A percentile compares a stretch with the other conserved stretches of the same genome.
Conservation (phyloP, 495 filamentous ascomycete genomes). For the Massariosphaeria phaeospora region DNA sequence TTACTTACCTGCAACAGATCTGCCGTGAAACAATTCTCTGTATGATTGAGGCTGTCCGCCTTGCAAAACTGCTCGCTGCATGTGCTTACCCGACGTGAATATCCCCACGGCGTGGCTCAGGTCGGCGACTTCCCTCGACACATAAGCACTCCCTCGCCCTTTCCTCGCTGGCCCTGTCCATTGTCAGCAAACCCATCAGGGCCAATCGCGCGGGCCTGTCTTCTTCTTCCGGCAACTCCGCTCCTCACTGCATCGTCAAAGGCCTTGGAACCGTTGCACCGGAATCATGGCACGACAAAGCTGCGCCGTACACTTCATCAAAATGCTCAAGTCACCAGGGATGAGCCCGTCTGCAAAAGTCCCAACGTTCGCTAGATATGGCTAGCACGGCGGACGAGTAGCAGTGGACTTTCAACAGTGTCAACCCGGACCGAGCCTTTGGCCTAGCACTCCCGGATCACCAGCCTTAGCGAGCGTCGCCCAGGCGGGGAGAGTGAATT, state of each 20-base stretch:
- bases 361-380: not conserved
- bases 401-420: not conserved
- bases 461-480: not conserved
- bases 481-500: not conserved
- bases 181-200: not conserved
- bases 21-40: not conserved
- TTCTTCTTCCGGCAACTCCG: no score
- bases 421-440: constrained; percentile 9
- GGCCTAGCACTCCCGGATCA: not conserved
- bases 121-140: constrained; percentile 12
- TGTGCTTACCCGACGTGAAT: not conserved
- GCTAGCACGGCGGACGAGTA: not conserved
- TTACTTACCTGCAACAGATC: constrained; percentile 1
- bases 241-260: no score
- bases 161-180: not conserved
- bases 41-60: not conserved
- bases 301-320: constrained; percentile 7
- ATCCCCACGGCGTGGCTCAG: constrained; percentile 18
- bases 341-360: not conserved
- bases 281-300: no score
- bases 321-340: not conserved
- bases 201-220: not conserved
- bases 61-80: no score
- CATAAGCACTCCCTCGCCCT: not conserved
- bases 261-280: no score